Evolutionary conservation across 139 green algal genomes (phyloP), one percentile per base, ranked within the genome.

Genomic region (Parachlorella kessleri): DNA sequence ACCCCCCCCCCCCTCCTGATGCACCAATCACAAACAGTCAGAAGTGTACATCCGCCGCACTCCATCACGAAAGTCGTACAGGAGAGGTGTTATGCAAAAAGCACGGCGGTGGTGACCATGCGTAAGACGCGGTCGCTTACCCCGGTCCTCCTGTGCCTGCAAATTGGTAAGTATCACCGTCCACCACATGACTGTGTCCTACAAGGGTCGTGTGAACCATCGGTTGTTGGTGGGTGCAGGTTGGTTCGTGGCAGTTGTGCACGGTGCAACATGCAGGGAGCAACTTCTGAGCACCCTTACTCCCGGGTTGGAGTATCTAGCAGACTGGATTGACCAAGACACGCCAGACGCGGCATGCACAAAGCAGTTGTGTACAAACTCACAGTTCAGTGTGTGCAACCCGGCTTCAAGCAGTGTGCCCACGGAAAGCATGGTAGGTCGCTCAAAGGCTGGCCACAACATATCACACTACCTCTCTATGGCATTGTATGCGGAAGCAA

Each of bases 301-400:
- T 14, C 14, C 48, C 48, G 21, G 21, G 14, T 0, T 28, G 14
- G 14, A 14, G 14, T 28, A 59, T 59, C 48, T 73, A 8, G n/a
- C 39, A 5, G 23, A 55, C 18, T 90, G 77, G 71, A 81, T 90
- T 26, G 86, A 90, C 76, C 32, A 37, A 0, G 75, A 72, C 54
- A 82, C 77, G 1, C 70, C 78, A 2, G 38, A 55, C 1, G 53
- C 73, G 2, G 78, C 55, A 28, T 90, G 83, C 80, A 81, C 33
- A 30, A 78, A 78, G 63, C 36, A 33, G 35, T 48, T 85, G 30
- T 84, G 78, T 72, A 66, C 55, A 2, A 42, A 41, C 3, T 38
- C 48, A 2, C 80, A 81, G 21, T 70, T 55, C n/a, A 21, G 35
- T 14, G 64, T 42, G 2, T 32, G 30, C 18, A 24, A 10, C 10